Conservation (phyloP, 2,329 filamentous ascomycete genomes). For the Fusarium nanum region DNA sequence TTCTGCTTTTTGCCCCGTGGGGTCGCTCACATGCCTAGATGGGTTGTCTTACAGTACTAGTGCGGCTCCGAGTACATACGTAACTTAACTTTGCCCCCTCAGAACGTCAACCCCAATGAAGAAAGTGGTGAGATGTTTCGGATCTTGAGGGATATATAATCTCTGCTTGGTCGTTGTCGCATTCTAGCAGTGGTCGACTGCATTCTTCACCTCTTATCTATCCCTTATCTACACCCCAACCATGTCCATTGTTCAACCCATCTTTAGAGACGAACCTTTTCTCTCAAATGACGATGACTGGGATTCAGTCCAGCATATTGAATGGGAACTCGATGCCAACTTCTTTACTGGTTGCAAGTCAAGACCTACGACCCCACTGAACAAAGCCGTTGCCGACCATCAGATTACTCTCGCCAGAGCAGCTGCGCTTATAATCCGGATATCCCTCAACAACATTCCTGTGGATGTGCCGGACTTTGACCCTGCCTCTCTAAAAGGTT, state of each 20-base stretch:
- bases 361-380: not conserved
- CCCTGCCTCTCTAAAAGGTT: not conserved
- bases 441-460: conserved; percentile 19
- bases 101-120: not conserved
- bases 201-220: not conserved
- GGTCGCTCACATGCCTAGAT: conserved; percentile 20
- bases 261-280: conserved; percentile 7
- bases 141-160: conserved; percentile 1
- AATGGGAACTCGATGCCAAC: conserved; percentile 19
- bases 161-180: not conserved
- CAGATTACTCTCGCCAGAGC: conserved; percentile 19
- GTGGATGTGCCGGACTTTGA: conserved; percentile 19
- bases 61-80: conserved; percentile 17
- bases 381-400: conserved; percentile 8
- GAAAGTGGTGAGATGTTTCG: conserved; percentile 8
- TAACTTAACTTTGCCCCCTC: not conserved
- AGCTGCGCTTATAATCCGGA: conserved; percentile 24
- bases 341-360: conserved; percentile 4
- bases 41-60: not conserved
- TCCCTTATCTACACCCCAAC: not conserved
- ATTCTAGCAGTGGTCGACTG: no score
- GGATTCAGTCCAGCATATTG: conserved; percentile 9
- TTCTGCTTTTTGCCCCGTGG: conserved; percentile 18
- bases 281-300: conserved; percentile 2
- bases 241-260: conserved; percentile 19